These are phyloP conservation scores for Colletotrichum sp. DNA, from an alignment of 2,329 filamentous ascomycete genomes.

Conservation along the genomic window DNA sequence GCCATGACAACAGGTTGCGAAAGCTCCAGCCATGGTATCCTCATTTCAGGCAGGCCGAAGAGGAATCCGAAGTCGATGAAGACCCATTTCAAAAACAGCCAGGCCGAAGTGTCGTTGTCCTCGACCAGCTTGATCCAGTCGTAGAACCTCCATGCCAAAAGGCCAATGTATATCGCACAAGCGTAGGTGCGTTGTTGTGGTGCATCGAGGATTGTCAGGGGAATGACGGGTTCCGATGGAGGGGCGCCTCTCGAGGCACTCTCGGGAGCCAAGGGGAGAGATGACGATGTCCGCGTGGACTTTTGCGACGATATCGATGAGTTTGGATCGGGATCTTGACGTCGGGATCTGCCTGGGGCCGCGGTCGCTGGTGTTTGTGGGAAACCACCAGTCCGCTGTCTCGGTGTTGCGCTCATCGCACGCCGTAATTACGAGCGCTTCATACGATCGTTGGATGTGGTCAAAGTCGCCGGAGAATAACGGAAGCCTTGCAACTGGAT, in stretches of 20 bases:
- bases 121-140: conserved; percentile 82
- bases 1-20: conserved; percentile 75
- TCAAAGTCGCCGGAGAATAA: not conserved
- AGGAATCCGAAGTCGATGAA: conserved; percentile 85
- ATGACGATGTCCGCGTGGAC: conserved; percentile 24
- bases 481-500: not conserved
- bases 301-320: conserved; percentile 10
- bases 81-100: conserved; percentile 93
- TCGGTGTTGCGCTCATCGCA: conserved; percentile 86
- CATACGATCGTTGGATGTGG: not conserved
- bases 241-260: conserved; percentile 28
- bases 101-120: conserved; percentile 85
- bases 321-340: conserved; percentile 29
- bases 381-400: conserved; percentile 80
- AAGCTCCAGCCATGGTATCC: conserved; percentile 97
- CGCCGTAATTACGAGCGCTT: conserved; percentile 43
- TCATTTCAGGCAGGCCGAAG: conserved; percentile 83
- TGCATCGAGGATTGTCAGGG: conserved; percentile 81
- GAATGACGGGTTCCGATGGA: conserved; percentile 70
- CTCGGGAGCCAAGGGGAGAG: conserved; percentile 54
- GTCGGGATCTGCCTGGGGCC: conserved; percentile 37
- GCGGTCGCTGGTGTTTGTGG: conserved; percentile 72
- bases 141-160: conserved; percentile 85
- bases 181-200: conserved; percentile 91
- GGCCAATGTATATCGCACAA: conserved; percentile 74